Evolutionary conservation across 139 green algal species (phyloP).

Genomic region (Choricystis sp.): DNA sequence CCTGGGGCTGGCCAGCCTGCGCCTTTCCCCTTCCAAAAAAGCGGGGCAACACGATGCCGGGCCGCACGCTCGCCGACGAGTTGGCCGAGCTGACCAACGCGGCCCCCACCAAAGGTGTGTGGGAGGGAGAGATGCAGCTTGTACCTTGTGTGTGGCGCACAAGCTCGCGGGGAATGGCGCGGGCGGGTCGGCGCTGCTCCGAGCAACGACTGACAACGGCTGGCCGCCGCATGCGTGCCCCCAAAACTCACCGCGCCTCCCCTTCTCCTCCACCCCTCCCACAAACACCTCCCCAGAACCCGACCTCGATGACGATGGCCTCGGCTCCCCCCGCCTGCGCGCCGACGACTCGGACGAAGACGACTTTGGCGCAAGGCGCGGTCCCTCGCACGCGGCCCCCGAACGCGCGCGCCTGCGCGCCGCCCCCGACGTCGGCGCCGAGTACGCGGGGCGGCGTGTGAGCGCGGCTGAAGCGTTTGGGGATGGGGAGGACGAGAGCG

Average conservation of each 20-base stretch:
- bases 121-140: not conserved
- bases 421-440: not conserved
- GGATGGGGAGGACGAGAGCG: not conserved
- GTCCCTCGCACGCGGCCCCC: too few relatives aligned
- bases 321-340: not conserved
- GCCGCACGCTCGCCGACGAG: slow-evolving; percentile 17
- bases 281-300: too few relatives aligned
- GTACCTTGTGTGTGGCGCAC: slow-evolving; percentile 14
- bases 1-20: too few relatives aligned
- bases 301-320: not conserved
- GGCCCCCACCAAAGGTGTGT: slow-evolving; percentile 12
- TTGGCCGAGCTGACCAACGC: slow-evolving; percentile 17
- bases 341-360: not conserved
- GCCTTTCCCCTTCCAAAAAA: not conserved
- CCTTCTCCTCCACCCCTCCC: too few relatives aligned
- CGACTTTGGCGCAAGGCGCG: too few relatives aligned
- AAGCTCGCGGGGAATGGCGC: slow-evolving; percentile 15
- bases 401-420: not conserved
- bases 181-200: slow-evolving; percentile 8
- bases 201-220: slow-evolving; percentile 23
- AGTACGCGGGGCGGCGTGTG: not conserved
- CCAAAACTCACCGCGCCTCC: too few relatives aligned
- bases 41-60: not conserved
- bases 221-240: too few relatives aligned
- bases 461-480: not conserved